Conservation (phyloP, 2,329 filamentous ascomycete species). For the Grosmannia clavigera region DNA sequence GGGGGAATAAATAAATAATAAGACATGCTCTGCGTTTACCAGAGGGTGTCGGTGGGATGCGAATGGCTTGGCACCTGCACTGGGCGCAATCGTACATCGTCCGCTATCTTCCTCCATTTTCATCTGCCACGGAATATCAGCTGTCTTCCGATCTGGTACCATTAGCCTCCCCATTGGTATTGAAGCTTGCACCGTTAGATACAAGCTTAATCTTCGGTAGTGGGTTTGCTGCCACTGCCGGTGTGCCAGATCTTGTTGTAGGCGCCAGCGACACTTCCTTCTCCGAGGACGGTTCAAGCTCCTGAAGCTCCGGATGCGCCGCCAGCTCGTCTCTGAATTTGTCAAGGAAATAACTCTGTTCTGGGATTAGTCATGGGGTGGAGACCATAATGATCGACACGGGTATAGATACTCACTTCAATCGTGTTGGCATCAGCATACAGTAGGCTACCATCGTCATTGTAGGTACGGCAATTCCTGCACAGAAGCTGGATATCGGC, state of each 20-base stretch:
- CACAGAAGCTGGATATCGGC: slow-evolving; percentile 77
- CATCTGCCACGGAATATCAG: background rate
- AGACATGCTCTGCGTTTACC: background rate
- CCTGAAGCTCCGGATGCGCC: slow-evolving; percentile 15
- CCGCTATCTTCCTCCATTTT: background rate
- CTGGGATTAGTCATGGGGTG: slow-evolving; percentile 1
- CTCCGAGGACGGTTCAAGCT: slow-evolving; percentile 13
- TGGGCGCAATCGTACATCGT: background rate
- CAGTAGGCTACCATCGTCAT: slow-evolving; percentile 86
- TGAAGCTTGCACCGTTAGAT: slow-evolving; percentile 10
- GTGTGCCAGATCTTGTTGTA: slow-evolving; percentile 19
- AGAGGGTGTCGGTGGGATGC: background rate
- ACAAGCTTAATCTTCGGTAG: slow-evolving; percentile 16
- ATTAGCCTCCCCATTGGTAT: slow-evolving; percentile 3
- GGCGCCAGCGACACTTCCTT: slow-evolving; percentile 31
- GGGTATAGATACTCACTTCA: slow-evolving; percentile 52
- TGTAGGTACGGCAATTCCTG: slow-evolving; percentile 87
- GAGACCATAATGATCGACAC: background rate
- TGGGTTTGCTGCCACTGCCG: slow-evolving; percentile 8
- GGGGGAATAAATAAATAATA: background rate
- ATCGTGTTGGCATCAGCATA: slow-evolving; percentile 89
- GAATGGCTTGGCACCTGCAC: background rate
- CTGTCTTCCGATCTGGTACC: slow-evolving; percentile 4
- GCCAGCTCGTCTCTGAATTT: slow-evolving; percentile 30
- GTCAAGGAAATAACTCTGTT: slow-evolving; percentile 43